Evolutionary conservation across 495 filamentous ascomycete genomes (phyloP), one percentile per base, ranked within the genome.

Genomic region (Saxispiralis lemnorum): DNA sequence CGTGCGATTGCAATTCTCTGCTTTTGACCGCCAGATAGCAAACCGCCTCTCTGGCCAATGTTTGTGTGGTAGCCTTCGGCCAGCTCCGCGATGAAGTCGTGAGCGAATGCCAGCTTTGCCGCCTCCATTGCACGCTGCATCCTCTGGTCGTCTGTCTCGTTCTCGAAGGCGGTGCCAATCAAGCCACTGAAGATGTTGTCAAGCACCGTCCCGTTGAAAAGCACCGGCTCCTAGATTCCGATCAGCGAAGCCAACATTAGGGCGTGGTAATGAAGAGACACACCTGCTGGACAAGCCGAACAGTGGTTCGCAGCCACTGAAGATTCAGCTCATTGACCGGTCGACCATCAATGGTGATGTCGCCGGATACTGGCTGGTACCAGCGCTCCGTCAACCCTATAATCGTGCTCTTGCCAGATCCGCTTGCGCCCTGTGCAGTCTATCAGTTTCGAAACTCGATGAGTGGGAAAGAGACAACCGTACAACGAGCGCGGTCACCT

Each of bases 371-470:
- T 17, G 48, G 48, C 31, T 51, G 19, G 32, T 56, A 56, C 54
- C 54, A 56, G 35, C 51, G 40, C 38, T 56, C 54, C 13, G 59
- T 31, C 17, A 61, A 38, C 10, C 56, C 54, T 14, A 61, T 47
- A 9, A 61, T 39, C 19, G 58, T 61, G 28, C 44, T 50, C 38
- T 61, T 61, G n/a, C 58, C 58, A 42, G 45, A 51, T 24, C 58
- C 58, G 35, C 36, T 44, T 15, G 50, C 42, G 7, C 58, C 58
- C 24, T 28, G 24, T 28, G 4, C 5, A 5, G 9, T 28, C 5
- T 28, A 4, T 28, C 9, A 28, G 24, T 9, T 28, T 28, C 9
- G 24, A 28, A 5, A 9, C 9, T 28, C 24, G 5, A 28, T 9
- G 24, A 4, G 24, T 28, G 9, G 5, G 24, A 9, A 28, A 4